Base-by-base conservation (phyloP, 805 yeast species). In the Metschnikowia baotianmanensis region DNA sequence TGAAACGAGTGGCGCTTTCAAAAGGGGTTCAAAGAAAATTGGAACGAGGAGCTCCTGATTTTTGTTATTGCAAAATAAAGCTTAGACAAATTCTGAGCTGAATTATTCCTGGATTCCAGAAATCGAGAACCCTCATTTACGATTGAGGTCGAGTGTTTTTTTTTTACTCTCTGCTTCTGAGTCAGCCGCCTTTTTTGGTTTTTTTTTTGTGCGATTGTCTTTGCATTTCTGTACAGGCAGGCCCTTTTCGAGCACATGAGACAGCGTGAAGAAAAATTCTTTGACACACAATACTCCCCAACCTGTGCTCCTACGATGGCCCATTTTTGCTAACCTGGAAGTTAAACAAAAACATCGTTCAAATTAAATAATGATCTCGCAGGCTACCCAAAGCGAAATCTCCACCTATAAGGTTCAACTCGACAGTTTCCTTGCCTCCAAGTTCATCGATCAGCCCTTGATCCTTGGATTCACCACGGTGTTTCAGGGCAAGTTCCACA, bases 391-490 rank as follows among this genome's bases (percentile, higher is more conserved):
- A 17, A 22, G 37, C 15, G 53, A 45, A 17, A 36, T 50, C 18
- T 31, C 47, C 21, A 16, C 25, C 6, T 46, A 50, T 22, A 65
- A 62, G 43, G 44, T 48, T 16, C 67, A 58, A 45, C 58, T 71
- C 18, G 50, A 55, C 17, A 63, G 52, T 16, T 50, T 52, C 21
- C 46, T 58, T 18, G 42, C 48, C 12, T 41, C 43, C 21, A 51
- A 51, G 38, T 57, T 36, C 34, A 46, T 62, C 23, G 73, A 72
- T 33, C 75, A 71, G 36, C 63, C 79, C 2, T 49, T 75, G 10
- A 55, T 77, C 23, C 52, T 72, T 19, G 84, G 84, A 2, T 63
- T 75, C 23, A 60, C 74, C 45, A 69, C 68, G 37, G 67, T 74
- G 40, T 62, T 72, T 13, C 79, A 78, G 42, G 67, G 76, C 3